Conservation (phyloP, 192 early-diverging fungal genomes). For the Podila clonocystis region DNA sequence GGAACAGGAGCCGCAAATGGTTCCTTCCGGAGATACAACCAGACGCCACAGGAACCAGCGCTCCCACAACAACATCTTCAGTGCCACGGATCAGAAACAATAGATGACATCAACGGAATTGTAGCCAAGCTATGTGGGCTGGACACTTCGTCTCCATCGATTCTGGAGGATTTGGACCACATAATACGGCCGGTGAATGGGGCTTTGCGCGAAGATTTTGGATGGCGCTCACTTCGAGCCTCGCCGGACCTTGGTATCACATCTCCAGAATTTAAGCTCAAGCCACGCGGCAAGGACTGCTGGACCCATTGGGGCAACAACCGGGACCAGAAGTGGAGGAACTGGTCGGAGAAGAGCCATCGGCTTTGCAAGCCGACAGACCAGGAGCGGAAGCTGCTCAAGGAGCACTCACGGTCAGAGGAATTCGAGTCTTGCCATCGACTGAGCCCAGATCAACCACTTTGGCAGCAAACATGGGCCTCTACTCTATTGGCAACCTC, state of each 20-base stretch:
- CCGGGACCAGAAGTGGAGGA: conserved; percentile 21
- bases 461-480: conserved; percentile 39
- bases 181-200: neutral
- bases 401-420: neutral
- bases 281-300: conserved; percentile 16
- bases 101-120: conserved; percentile 37
- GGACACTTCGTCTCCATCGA: neutral
- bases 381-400: conserved; percentile 18
- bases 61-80: conserved; percentile 35
- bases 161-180: neutral
- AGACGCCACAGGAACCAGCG: conserved; percentile 13
- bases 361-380: conserved; percentile 10
- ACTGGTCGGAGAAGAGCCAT: conserved; percentile 21
- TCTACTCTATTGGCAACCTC: conserved; percentile 14
- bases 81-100: conserved; percentile 43
- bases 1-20: neutral
- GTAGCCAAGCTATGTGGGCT: conserved; percentile 27
- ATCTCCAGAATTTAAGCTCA: conserved; percentile 14
- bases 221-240: conserved; percentile 25
- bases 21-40: conserved; percentile 3
- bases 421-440: conserved; percentile 45
- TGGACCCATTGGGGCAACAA: conserved; percentile 34
- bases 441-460: conserved; percentile 14
- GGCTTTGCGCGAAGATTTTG: neutral
- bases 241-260: conserved; percentile 33